phyloP scores from a whole-genome alignment of 306 rosid species.

The Castanea sativa region DNA sequence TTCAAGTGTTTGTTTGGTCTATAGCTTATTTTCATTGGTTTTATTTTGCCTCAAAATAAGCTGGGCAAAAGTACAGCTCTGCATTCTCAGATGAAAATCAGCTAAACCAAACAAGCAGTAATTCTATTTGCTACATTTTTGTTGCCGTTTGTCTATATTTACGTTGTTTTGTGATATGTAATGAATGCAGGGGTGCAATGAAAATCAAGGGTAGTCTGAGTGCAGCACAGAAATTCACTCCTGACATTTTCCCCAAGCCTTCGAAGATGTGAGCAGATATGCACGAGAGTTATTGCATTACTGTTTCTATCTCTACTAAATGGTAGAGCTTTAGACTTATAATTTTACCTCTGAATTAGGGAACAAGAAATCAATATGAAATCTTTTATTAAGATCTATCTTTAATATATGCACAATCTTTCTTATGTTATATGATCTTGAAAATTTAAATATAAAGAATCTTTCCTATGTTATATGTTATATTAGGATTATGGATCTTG shows the following conservation, averaged over 20 bases:
- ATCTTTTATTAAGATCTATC: slow-evolving; percentile 3
- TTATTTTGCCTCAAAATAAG: too few species aligned
- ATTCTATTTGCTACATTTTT: not conserved
- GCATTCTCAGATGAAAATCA: too few species aligned
- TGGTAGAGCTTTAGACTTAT: not conserved
- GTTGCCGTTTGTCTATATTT: not conserved
- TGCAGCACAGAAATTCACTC: slow-evolving; percentile 91
- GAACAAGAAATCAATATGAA: slow-evolving; percentile 14
- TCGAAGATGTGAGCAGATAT: slow-evolving; percentile 68
- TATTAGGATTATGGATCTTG: too few species aligned
- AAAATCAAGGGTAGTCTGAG: slow-evolving; percentile 84
- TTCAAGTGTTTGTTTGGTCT: too few species aligned
- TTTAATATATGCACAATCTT: not conserved
- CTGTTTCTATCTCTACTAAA: slow-evolving; percentile 12
- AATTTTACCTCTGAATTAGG: not conserved
- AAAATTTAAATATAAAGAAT: too few species aligned
- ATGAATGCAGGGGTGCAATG: slow-evolving; percentile 69
- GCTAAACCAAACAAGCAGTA: too few species aligned
- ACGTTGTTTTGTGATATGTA: not conserved
- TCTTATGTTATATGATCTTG: not conserved
- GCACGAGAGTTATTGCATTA: slow-evolving; percentile 1
- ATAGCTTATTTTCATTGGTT: too few species aligned
- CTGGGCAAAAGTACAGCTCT: too few species aligned
- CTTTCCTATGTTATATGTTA: too few species aligned
- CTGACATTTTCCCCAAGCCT: slow-evolving; percentile 92